Evolutionary conservation across 371 early-diverging fungal species (phyloP).

Genomic region (Parasitella parasitica): DNA sequence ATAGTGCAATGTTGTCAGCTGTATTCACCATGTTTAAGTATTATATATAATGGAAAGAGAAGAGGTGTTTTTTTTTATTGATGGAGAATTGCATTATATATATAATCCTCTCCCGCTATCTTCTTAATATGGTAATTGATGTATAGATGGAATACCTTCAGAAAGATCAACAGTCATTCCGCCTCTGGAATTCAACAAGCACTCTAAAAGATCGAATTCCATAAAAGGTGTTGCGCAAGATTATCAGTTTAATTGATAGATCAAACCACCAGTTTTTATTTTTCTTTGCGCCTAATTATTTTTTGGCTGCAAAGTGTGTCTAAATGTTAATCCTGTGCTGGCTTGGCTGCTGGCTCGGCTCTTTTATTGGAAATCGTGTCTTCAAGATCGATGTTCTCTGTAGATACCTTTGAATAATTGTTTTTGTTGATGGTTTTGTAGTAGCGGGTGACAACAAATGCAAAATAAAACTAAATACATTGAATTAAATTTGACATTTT

Average conservation of each 20-base stretch:
- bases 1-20: conserved; percentile 22
- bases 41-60: not conserved
- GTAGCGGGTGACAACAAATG: conserved; percentile 38
- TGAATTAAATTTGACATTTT: not conserved
- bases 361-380: not conserved
- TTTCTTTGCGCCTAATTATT: not conserved
- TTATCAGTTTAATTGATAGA: conserved; percentile 2
- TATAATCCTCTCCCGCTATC: not conserved
- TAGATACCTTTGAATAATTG: conserved; percentile 27
- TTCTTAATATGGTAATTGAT: conserved; percentile 21
- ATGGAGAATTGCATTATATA: conserved; percentile 13
- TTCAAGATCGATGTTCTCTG: conserved; percentile 16
- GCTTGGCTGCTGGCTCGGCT: not conserved
- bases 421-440: conserved; percentile 27
- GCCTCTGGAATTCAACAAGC: not conserved
- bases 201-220: not conserved
- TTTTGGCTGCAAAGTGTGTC: too few relatives aligned
- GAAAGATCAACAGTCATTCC: conserved; percentile 29
- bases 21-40: conserved; percentile 14
- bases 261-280: not conserved
- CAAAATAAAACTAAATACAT: conserved; percentile 42
- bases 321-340: conserved; percentile 12
- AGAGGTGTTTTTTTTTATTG: too few relatives aligned
- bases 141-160: conserved; percentile 13
- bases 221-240: not conserved